Percentiles rank a stretch among this genome's conserved stretches.
These are phyloP conservation scores for Echinosophora koreensis DNA, from an alignment of 306 rosid species.

Conservation along the genomic window DNA sequence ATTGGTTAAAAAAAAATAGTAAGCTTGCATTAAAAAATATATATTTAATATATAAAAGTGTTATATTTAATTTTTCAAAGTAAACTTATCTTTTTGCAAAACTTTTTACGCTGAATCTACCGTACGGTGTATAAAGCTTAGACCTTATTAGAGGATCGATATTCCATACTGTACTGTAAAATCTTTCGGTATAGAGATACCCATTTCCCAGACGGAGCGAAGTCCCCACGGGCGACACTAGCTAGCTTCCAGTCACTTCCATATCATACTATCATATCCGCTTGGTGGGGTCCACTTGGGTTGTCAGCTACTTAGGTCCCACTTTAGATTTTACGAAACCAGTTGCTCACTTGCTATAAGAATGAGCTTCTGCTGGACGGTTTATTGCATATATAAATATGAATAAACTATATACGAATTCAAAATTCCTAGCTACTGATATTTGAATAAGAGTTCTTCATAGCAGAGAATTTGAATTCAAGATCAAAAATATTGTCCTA, in stretches of 20 bases:
- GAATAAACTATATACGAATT: neutral
- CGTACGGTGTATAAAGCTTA: too few relatives aligned
- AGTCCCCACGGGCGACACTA: constrained; percentile 29
- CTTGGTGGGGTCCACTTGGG: constrained; percentile 42
- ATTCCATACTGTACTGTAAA: too few relatives aligned
- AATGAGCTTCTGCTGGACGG: constrained; percentile 30
- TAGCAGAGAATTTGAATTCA: constrained; percentile 1
- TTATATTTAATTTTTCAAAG: too few relatives aligned
- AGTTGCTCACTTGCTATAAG: neutral
- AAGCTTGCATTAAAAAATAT: too few relatives aligned
- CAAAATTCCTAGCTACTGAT: constrained; percentile 19
- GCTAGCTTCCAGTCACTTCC: constrained; percentile 40
- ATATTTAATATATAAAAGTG: too few relatives aligned
- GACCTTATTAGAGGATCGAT: too few relatives aligned
- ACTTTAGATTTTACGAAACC: constrained; percentile 24
- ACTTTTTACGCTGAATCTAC: too few relatives aligned
- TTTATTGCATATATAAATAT: too few relatives aligned
- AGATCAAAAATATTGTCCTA: neutral
- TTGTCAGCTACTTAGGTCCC: constrained; percentile 45
- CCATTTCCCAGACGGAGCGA: constrained; percentile 9
- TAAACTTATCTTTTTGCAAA: too few relatives aligned
- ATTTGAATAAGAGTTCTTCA: neutral
- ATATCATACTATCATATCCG: neutral
- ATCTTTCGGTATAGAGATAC: constrained; percentile 29
- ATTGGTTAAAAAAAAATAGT: too few relatives aligned